Conservation (phyloP, 805 yeast genomes). For the Starmera amethionina region DNA sequence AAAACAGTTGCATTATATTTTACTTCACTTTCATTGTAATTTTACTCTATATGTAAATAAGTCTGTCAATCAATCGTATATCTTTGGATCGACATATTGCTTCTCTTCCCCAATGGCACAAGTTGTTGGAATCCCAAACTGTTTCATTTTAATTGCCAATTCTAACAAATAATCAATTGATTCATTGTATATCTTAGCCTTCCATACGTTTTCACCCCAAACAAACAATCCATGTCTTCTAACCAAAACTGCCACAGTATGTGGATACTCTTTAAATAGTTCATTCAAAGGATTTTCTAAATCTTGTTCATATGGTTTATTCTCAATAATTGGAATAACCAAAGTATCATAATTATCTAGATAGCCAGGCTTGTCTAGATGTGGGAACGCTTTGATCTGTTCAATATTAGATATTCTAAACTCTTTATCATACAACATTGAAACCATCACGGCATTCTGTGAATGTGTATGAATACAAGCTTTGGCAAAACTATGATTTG, state of each 20-base stretch:
- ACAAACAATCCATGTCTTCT: slow-evolving; percentile 91
- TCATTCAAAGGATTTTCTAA: slow-evolving; percentile 54
- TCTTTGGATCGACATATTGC: slow-evolving; percentile 13
- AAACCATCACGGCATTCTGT: slow-evolving; percentile 74
- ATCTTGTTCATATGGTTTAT: slow-evolving; percentile 83
- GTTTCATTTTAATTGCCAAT: slow-evolving; percentile 74
- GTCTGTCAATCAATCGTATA: slow-evolving; percentile 14
- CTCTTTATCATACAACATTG: slow-evolving; percentile 58
- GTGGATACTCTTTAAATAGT: slow-evolving; percentile 63
- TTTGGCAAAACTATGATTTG: slow-evolving; percentile 53
- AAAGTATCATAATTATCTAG: slow-evolving; percentile 65
- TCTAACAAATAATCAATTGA: slow-evolving; percentile 86
- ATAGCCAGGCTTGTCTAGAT: slow-evolving; percentile 39
- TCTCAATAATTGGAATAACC: slow-evolving; percentile 84
- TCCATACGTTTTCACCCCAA: slow-evolving; percentile 93
- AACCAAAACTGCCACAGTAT: slow-evolving; percentile 77
- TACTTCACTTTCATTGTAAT: no score
- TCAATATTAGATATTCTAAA: slow-evolving; percentile 76
- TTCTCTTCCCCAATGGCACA: slow-evolving; percentile 24
- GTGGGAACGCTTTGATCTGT: slow-evolving; percentile 87
- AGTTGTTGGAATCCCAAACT: slow-evolving; percentile 50
- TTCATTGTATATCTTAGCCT: slow-evolving; percentile 88
- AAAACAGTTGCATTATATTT: no score
- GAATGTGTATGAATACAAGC: slow-evolving; percentile 96
- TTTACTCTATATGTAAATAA: slow-evolving; percentile 13